These are phyloP conservation scores for Gloeostereum incarnatum DNA, from an alignment of 768 basidiomycete genomes.

Conservation along the genomic window DNA sequence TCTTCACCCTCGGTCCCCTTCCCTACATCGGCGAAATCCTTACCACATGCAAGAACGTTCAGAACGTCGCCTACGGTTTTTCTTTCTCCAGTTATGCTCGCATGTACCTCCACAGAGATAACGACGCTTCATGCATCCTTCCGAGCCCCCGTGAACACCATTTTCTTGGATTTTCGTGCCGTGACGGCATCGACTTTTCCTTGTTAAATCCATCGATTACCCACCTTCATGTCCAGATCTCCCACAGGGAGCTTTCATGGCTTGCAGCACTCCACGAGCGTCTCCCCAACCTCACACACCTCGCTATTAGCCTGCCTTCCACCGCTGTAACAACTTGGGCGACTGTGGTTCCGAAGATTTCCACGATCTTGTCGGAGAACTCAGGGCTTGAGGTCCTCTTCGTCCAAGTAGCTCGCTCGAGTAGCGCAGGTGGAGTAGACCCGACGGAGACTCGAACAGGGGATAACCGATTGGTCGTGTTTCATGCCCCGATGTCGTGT, in stretches of 20 bases:
- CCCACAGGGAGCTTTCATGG: slow-evolving; percentile 7
- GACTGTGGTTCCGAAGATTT: too few species aligned
- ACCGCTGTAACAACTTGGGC: slow-evolving; percentile 1
- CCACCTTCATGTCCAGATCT: slow-evolving; percentile 22
- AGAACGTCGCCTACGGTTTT: slow-evolving; percentile 25
- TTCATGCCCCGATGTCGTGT: too few species aligned
- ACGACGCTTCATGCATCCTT: slow-evolving; percentile 1
- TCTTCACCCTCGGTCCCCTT: slow-evolving; percentile 24
- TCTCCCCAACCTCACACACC: slow-evolving; percentile 19
- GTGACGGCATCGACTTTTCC: slow-evolving; percentile 23
- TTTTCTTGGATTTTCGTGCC: slow-evolving; percentile 21
- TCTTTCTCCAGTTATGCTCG: slow-evolving; percentile 16
- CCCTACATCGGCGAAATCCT: slow-evolving; percentile 20
- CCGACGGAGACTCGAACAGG: too few species aligned
- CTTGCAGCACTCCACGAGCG: slow-evolving; percentile 11
- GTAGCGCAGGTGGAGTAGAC: too few species aligned
- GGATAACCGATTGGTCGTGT: too few species aligned
- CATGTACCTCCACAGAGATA: slow-evolving; percentile 5
- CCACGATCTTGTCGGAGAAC: too few species aligned
- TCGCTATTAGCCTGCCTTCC: slow-evolving; percentile 13
- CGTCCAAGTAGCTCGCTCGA: too few species aligned
- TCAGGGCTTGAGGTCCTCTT: too few species aligned
- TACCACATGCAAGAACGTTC: slow-evolving; percentile 18
- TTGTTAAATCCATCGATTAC: slow-evolving; percentile 20
- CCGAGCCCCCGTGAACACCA: slow-evolving; percentile 19